A percentile compares a stretch with the other conserved stretches of the same genome.
These are phyloP conservation scores for Mortierella claussenii DNA, from an alignment of 192 early-diverging fungal genomes.

Conservation along the genomic window DNA sequence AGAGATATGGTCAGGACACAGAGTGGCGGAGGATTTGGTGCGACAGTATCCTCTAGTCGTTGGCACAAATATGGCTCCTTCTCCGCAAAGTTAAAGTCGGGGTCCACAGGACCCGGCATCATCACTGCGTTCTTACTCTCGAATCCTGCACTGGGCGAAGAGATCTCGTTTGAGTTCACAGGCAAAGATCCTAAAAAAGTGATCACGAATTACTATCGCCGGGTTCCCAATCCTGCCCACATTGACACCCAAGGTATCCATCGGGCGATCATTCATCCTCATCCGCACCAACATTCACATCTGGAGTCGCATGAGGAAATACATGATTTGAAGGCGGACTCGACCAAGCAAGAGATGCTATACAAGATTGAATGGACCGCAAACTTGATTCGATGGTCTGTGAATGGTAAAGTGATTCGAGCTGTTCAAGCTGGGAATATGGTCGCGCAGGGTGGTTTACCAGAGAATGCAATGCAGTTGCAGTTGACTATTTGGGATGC, in stretches of 20 bases:
- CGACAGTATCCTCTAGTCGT: slow-evolving; percentile 65
- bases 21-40: slow-evolving; percentile 64
- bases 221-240: slow-evolving; percentile 52
- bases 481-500: slow-evolving; percentile 61
- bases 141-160: slow-evolving; percentile 66
- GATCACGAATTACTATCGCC: slow-evolving; percentile 71
- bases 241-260: too few relatives aligned
- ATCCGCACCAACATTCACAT: slow-evolving; percentile 28
- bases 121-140: slow-evolving; percentile 69
- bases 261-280: too few relatives aligned
- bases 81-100: slow-evolving; percentile 62
- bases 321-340: slow-evolving; percentile 12
- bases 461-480: slow-evolving; percentile 23
- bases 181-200: slow-evolving; percentile 63
- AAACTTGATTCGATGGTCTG: slow-evolving; percentile 40
- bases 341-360: slow-evolving; percentile 20
- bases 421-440: slow-evolving; percentile 31
- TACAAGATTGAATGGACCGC: slow-evolving; percentile 56
- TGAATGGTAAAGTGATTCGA: slow-evolving; percentile 53
- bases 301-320: slow-evolving; percentile 34
- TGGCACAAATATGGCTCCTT: slow-evolving; percentile 69
- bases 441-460: not conserved
- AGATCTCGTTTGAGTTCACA: slow-evolving; percentile 74
- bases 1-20: slow-evolving; percentile 45
- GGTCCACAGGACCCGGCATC: slow-evolving; percentile 60